phyloP scores from a whole-genome alignment of 2,329 filamentous ascomycete species.

The Botrytis elliptica region DNA sequence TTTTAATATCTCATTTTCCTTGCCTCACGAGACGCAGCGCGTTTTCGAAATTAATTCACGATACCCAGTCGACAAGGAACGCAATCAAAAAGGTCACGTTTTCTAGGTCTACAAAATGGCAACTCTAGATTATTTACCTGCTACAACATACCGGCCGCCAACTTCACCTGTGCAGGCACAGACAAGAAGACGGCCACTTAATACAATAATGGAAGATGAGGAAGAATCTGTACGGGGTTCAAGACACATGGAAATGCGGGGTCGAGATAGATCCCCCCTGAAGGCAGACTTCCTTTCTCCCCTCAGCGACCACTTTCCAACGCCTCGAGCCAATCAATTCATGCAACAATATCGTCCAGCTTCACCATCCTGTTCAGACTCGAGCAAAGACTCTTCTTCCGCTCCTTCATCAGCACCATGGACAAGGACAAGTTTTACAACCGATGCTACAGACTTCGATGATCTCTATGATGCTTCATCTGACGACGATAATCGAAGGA shows the following conservation, averaged over 20 bases:
- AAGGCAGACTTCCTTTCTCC: constrained; percentile 43
- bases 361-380: constrained; percentile 58
- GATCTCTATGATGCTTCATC: constrained; percentile 80
- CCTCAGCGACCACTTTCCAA: constrained; percentile 63
- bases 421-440: constrained; percentile 61
- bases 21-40: constrained; percentile 32
- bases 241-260: constrained; percentile 35
- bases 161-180: constrained; percentile 51
- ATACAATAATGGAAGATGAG: constrained; percentile 62
- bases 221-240: constrained; percentile 35
- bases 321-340: constrained; percentile 65
- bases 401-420: constrained; percentile 58
- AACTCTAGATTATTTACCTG: constrained; percentile 45
- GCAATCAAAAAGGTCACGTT: constrained; percentile 27
- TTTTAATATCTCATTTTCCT: constrained; percentile 36
- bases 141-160: constrained; percentile 50
- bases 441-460: constrained; percentile 73
- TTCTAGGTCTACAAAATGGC: constrained; percentile 35
- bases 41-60: constrained; percentile 31
- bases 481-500: constrained; percentile 65
- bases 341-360: constrained; percentile 55
- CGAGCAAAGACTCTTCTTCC: constrained; percentile 51
- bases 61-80: constrained; percentile 27
- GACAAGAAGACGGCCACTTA: constrained; percentile 54
- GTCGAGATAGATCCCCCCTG: constrained; percentile 43